These are phyloP conservation scores for Cardiospermum halicacabum DNA, from an alignment of 345 rosid species.

Conservation along the genomic window DNA sequence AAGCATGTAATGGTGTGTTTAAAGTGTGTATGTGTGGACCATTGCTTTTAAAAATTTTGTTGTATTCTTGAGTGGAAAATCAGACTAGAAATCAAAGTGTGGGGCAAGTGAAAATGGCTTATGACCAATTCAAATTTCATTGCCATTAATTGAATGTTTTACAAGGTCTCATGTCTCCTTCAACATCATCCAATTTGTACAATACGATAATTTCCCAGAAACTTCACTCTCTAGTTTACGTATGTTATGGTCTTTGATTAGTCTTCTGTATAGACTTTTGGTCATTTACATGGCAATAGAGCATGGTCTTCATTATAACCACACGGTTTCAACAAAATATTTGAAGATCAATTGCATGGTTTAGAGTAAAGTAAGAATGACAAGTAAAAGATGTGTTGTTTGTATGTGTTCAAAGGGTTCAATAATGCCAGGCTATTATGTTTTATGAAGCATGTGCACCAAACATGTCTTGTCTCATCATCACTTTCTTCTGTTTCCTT, in stretches of 20 bases:
- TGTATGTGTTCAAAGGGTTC: not conserved
- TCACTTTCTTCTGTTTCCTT: not conserved
- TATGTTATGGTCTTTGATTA: too few relatives aligned
- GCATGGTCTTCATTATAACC: too few relatives aligned
- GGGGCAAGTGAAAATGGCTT: slow-evolving; percentile 10
- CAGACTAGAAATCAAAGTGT: slow-evolving; percentile 19
- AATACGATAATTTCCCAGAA: not conserved
- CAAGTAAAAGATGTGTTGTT: not conserved
- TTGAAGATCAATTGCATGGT: too few relatives aligned
- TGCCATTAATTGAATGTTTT: not conserved
- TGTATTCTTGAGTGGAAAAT: not conserved
- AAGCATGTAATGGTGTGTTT: too few relatives aligned
- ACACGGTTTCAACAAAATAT: too few relatives aligned
- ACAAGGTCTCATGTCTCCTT: not conserved
- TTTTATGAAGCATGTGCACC: not conserved
- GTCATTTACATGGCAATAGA: too few relatives aligned
- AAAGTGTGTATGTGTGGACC: slow-evolving; percentile 20
- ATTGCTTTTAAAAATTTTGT: not conserved
- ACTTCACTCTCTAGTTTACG: not conserved
- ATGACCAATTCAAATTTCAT: slow-evolving; percentile 12
- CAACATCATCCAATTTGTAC: not conserved
- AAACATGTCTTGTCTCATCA: not conserved
- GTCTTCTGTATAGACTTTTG: too few relatives aligned
- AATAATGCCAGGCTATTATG: not conserved
- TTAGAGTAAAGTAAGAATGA: too few relatives aligned